These are phyloP conservation scores for Arabis alpina DNA, from an alignment of 345 rosid genomes.

Conservation along the genomic window DNA sequence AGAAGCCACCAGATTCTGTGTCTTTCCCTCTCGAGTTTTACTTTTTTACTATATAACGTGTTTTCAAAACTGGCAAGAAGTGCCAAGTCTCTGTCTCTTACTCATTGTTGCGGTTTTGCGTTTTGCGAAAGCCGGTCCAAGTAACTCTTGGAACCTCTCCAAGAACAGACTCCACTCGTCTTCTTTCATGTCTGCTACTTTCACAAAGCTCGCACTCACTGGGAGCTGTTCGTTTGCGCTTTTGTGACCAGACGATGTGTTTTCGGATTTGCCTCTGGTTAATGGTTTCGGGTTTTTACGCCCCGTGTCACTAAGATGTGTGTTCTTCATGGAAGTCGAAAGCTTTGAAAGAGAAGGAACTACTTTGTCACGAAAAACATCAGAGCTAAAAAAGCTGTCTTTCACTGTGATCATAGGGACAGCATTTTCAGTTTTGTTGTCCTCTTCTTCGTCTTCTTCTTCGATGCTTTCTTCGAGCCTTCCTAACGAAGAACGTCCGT, in stretches of 20 bases:
- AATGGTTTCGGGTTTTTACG: conserved; percentile 48
- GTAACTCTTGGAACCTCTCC: conserved; percentile 76
- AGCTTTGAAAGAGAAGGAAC: conserved; percentile 63
- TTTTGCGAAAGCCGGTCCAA: conserved; percentile 67
- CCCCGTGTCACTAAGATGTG: conserved; percentile 57
- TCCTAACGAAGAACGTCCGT: conserved; percentile 61
- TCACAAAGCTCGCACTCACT: conserved; percentile 73
- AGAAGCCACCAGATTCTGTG: conserved; percentile 31
- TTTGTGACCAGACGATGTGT: conserved; percentile 78
- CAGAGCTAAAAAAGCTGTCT: conserved; percentile 34
- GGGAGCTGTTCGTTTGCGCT: conserved; percentile 94
- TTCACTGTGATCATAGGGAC: conserved; percentile 36
- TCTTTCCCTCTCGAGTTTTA: conserved; percentile 27
- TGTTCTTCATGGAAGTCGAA: conserved; percentile 74
- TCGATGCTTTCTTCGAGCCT: conserved; percentile 84
- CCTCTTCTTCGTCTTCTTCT: conserved; percentile 67
- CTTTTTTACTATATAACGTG: conserved; percentile 20
- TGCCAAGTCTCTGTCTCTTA: conserved; percentile 96
- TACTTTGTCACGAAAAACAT: conserved; percentile 43
- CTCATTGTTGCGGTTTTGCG: conserved; percentile 70
- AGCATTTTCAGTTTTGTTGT: conserved; percentile 44
- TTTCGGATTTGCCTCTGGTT: conserved; percentile 53
- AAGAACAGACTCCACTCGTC: conserved; percentile 82
- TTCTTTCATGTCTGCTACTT: conserved; percentile 80
- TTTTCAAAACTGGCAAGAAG: conserved; percentile 97